Conservation (phyloP, 2,329 filamentous ascomycete species). For the Akanthomyces uredinophilus region DNA sequence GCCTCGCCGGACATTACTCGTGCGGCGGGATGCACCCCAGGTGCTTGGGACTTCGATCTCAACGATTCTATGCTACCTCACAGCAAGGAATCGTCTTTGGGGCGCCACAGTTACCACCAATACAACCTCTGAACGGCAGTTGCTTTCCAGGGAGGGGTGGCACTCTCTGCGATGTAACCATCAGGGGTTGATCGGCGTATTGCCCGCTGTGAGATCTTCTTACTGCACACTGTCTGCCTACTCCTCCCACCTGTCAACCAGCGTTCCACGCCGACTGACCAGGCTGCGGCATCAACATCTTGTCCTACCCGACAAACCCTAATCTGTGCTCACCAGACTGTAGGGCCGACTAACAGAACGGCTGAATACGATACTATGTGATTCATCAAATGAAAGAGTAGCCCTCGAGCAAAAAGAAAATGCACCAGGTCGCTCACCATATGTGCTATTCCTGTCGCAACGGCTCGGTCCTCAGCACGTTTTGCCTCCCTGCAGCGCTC, state of each 20-base stretch:
- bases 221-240: background rate
- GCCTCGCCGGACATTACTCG: background rate
- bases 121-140: slow-evolving; percentile 14
- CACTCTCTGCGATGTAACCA: slow-evolving; percentile 24
- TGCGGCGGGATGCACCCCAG: slow-evolving; percentile 17
- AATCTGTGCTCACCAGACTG: background rate
- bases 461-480: slow-evolving; percentile 9
- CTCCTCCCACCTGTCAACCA: background rate
- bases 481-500: background rate
- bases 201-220: slow-evolving; percentile 12
- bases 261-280: background rate
- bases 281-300: background rate
- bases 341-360: background rate
- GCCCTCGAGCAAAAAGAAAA: background rate
- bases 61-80: slow-evolving; percentile 13
- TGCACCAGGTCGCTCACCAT: background rate
- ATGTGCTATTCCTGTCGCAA: background rate
- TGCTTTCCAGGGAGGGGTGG: slow-evolving; percentile 10
- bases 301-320: background rate
- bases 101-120: slow-evolving; percentile 13
- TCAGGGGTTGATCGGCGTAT: slow-evolving; percentile 17
- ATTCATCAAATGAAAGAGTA: background rate
- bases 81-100: slow-evolving; percentile 8
- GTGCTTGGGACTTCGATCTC: slow-evolving; percentile 5
- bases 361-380: background rate